Base-by-base conservation (phyloP, 2,329 filamentous ascomycete genomes). In the Atkinsonella hypoxylon region DNA sequence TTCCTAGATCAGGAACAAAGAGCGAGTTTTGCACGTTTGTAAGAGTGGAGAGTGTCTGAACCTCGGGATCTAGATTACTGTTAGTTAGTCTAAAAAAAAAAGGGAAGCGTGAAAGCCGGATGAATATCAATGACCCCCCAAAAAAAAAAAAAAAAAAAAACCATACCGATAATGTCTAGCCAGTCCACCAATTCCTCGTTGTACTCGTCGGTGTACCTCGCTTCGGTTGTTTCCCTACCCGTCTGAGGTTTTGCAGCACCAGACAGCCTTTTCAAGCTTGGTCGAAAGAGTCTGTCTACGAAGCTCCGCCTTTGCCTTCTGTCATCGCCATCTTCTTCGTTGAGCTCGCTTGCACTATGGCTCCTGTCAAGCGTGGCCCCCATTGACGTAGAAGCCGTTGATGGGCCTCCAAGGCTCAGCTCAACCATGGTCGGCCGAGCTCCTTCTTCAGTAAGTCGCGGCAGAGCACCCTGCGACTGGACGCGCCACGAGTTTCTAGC, bases 11-110 rank as follows among this genome's bases (percentile, higher is more conserved):
- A 0, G 89, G 89, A 2, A 94, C 72, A 66, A 94, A 94, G 10
- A 95, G 78, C 0, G 88, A 93, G 63, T 95, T 95, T 61, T 94
- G 88, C 18, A 95, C 83, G 60, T 95, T 95, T 42, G 87, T 94
- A 10, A 94, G 76, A 13, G 87, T 91, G 0, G 87, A 88, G 3
- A 95, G 70, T 0, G 88, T 88, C 36, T 87, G 81, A 3, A 95
- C 82, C 68, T 94, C 87, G 41, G 88, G 87, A 59, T 94, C 88
- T 89, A 56, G 20, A 30, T n/a, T n/a, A n/a, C 17, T 26, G 30
- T n/a, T 6, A 26, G n/a, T 45, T 40, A n/a, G 39, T 34, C 45
- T 9, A 12, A 20, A 4, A 10, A 41, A n/a, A n/a, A n/a, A n/a
- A n/a, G n/a, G n/a, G n/a, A n/a, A n/a, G n/a, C 17, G 5, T 18